Base-by-base conservation (phyloP, 2,329 filamentous ascomycete species). In the Colletotrichum viniferum region DNA sequence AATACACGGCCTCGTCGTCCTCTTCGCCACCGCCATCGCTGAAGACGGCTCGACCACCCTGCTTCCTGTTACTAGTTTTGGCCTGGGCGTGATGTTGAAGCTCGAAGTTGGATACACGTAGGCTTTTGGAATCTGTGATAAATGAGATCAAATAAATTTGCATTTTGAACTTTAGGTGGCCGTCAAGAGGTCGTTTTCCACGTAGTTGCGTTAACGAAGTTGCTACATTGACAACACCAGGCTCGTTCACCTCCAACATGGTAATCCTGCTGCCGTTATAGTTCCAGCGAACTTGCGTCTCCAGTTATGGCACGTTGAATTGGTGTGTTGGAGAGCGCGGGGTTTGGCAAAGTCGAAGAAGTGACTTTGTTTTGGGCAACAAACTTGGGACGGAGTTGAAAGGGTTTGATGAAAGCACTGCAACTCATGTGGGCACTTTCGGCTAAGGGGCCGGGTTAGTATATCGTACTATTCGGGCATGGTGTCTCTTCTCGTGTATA, bases 321-420 rank as follows among this genome's bases (percentile, higher is more conserved):
- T 4, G n/a, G 4, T 21, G 4, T 48, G 0, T 48, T 21, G n/a
- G 10, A 7, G n/a, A 48, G n/a, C 10, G 0, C 0, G 16, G 43
- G n/a, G 6, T 48, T 13, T n/a, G 1, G n/a, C 5, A 48, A 21
- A 12, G 43, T 7, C 10, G n/a, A 21, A 6, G n/a, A 21, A 0
- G 18, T 48, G n/a, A 13, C 10, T 7, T 48, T 21, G 0, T 13
- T 0, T 48, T 48, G 3, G 4, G 4, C 0, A 48, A 5, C 4
- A 12, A 43, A 12, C 38, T n/a, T 48, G 18, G 8, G 38, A n/a
- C 18, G 18, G 9, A 9, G 4, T 48, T 48, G 18, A 4, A n/a
- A 48, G 5, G 43, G 5, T 43, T 43, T n/a, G 16, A 43, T 43
- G 18, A 18, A 1, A 43, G 38, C 38, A 3, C 38, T 5, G 38